Evolutionary conservation across 352 stramenopile species (phyloP).

Genomic region (Phytophthora capsici): DNA sequence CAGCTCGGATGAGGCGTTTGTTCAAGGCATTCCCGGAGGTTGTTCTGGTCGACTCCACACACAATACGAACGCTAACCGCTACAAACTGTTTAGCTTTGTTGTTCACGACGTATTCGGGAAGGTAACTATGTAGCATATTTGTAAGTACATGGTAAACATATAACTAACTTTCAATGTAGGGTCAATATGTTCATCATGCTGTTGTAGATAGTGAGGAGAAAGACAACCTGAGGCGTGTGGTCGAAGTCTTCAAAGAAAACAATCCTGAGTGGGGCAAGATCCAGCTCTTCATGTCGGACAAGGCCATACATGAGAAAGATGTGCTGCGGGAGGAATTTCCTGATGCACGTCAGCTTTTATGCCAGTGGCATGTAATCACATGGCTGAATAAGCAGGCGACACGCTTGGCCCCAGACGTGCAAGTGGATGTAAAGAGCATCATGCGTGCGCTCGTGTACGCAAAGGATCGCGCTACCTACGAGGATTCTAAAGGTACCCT

Average conservation of each 20-base stretch:
- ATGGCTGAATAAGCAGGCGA: slow-evolving; percentile 15
- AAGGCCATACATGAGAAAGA: slow-evolving; percentile 20
- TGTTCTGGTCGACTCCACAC: slow-evolving; percentile 10
- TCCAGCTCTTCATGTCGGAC: slow-evolving; percentile 4
- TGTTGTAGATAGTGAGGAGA: slow-evolving; percentile 18
- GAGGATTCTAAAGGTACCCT: not conserved
- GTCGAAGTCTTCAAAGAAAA: slow-evolving; percentile 18
- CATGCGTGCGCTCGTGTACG: slow-evolving; percentile 3
- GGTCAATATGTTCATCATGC: slow-evolving; percentile 22
- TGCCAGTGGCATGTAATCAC: slow-evolving; percentile 14
- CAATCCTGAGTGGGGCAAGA: slow-evolving; percentile 2
- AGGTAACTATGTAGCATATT: too few species aligned
- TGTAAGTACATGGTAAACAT: too few species aligned
- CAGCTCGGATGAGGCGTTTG: slow-evolving; percentile 4
- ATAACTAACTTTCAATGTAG: too few species aligned
- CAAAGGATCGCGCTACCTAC: not conserved
- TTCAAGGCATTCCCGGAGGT: slow-evolving; percentile 15
- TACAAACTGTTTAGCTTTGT: slow-evolving; percentile 28
- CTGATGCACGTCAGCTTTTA: not conserved
- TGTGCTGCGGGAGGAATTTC: not conserved
- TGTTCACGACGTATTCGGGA: slow-evolving; percentile 7
- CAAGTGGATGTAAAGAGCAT: slow-evolving; percentile 8
- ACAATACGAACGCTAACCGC: slow-evolving; percentile 20
- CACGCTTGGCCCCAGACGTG: not conserved
- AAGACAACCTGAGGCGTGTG: slow-evolving; percentile 7